Base-by-base conservation (phyloP, 2,329 filamentous ascomycete species). In the Beauveria caledonica region DNA sequence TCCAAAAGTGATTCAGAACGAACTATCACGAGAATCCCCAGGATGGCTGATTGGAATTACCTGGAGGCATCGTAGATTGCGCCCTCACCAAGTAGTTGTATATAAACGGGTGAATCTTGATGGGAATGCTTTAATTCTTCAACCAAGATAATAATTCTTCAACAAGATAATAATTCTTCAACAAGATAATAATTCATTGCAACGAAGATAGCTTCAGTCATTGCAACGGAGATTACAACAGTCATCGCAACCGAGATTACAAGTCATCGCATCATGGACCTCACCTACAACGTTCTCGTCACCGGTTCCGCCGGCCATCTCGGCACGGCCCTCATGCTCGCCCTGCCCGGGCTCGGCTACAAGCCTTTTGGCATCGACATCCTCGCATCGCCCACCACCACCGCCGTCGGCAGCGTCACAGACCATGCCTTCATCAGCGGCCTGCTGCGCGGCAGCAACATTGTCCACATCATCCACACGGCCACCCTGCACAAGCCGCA, bases 401-500 rank as follows among this genome's bases (percentile, higher is more conserved):
- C 70, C 4, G 62, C 62, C 23, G 64, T 73, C 33, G 74, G 74
- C 23, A 74, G 72, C 15, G 69, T 79, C 62, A 66, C 68, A 11
- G 72, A 78, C 62, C 66, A 69, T 0, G 51, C 58, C 3, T 68
- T 77, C 13, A 60, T 78, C 25, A 51, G 64, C 3, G 63, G 61
- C 3, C 46, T 78, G 10, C 65, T 78, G 46, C 27, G 63, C 0
- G 40, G 66, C 2, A 64, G 74, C 60, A 65, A 65, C 0, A 73
- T 78, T 56, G 64, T 63, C 10, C 75, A 78, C 57, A 66, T 79
- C 17, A 64, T 79, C 33, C 76, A 79, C 66, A 69, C 74, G 0
- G 77, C 77, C 0, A 76, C 77, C 9, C 72, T 79, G 0, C 77
- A 79, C 70, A 79, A 79, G 50, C 77, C 77, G 0, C 77, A 79